Evolutionary conservation across 2,329 filamentous ascomycete genomes (phyloP).

Genomic region (Capronia epimyces): DNA sequence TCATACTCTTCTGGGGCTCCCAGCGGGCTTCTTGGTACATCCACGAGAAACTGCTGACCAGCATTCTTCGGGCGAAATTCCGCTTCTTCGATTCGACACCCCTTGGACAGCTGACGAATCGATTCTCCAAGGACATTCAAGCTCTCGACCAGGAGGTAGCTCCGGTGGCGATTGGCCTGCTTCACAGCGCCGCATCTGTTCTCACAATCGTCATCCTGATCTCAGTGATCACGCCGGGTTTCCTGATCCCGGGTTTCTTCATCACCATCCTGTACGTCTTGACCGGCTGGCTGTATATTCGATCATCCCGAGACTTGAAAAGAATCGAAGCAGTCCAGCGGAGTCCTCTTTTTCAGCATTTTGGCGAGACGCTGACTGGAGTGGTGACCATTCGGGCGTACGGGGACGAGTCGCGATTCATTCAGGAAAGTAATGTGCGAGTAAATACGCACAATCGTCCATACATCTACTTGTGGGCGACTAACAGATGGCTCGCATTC

Average conservation of each 20-base stretch:
- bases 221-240: constrained; percentile 79
- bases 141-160: constrained; percentile 93
- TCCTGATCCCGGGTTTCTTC: constrained; percentile 78
- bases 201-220: constrained; percentile 84
- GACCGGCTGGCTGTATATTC: constrained; percentile 81
- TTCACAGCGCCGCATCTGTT: constrained; percentile 63
- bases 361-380: constrained; percentile 88
- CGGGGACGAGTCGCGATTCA: constrained; percentile 86
- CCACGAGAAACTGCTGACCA: constrained; percentile 69
- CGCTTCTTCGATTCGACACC: constrained; percentile 97
- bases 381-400: constrained; percentile 97
- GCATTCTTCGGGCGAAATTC: constrained; percentile 84
- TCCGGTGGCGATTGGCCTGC: constrained; percentile 73
- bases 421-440: constrained; percentile 78
- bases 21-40: constrained; percentile 80
- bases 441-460: constrained; percentile 90
- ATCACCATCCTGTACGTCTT: constrained; percentile 78
- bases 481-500: constrained; percentile 93
- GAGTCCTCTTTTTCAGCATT: constrained; percentile 95
- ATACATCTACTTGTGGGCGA: constrained; percentile 93
- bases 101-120: constrained; percentile 92
- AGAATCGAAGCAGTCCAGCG: constrained; percentile 88
- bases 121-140: constrained; percentile 96
- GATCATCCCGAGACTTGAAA: constrained; percentile 91
- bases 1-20: constrained; percentile 88